Conservation (phyloP, 140 eudicot species). For the Bidens hawaiensis region DNA sequence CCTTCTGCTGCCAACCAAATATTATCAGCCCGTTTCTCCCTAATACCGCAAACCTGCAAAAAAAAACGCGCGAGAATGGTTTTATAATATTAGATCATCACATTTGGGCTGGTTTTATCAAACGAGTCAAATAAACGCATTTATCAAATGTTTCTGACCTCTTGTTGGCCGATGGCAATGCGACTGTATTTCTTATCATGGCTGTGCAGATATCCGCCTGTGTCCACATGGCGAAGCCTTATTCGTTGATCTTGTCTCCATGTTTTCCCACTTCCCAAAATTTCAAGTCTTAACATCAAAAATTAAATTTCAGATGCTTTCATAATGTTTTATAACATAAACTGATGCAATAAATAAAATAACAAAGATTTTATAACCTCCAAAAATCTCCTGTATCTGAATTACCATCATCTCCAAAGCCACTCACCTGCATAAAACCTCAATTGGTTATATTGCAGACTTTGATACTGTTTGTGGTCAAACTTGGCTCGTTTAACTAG, state of each 20-base stretch:
- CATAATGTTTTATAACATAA: not conserved
- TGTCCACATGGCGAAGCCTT: slow-evolving; percentile 84
- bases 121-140: not conserved
- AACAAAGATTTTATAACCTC: slow-evolving; percentile 56
- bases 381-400: slow-evolving; percentile 96
- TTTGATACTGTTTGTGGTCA: too few species aligned
- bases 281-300: slow-evolving; percentile 52
- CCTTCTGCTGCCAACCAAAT: slow-evolving; percentile 99
- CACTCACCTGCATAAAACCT: slow-evolving; percentile 67
- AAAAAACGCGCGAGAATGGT: not conserved
- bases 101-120: not conserved
- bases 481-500: too few species aligned
- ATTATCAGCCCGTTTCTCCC: slow-evolving; percentile 73
- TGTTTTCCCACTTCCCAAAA: slow-evolving; percentile 81
- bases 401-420: slow-evolving; percentile 76
- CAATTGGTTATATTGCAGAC: slow-evolving; percentile 5
- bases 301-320: slow-evolving; percentile 10
- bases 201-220: slow-evolving; percentile 85
- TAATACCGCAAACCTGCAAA: slow-evolving; percentile 88
- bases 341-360: not conserved
- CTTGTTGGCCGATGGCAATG: slow-evolving; percentile 94
- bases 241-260: slow-evolving; percentile 93
- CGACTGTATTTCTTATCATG: slow-evolving; percentile 90
- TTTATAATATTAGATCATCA: not conserved
- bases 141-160: slow-evolving; percentile 32